These are phyloP conservation scores for Apiotrichum domesticum DNA, from an alignment of 1,284 basidiomycete species.

Conservation along the genomic window DNA sequence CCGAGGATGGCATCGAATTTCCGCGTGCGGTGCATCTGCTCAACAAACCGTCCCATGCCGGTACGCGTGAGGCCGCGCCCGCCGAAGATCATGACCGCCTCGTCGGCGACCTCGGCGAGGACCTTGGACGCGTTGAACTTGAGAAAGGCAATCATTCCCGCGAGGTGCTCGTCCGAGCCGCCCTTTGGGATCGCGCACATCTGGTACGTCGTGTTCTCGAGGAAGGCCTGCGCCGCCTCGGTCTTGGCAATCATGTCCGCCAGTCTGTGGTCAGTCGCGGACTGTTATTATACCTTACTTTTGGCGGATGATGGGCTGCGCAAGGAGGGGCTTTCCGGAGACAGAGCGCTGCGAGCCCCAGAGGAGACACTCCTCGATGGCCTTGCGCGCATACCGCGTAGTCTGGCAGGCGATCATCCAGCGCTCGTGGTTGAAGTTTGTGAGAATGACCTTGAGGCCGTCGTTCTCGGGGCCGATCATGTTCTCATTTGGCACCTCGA, in stretches of 20 bases:
- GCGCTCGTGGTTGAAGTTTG: conserved; percentile 42
- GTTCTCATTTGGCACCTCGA: conserved; percentile 75
- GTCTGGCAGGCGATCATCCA: conserved; percentile 9
- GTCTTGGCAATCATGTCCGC: conserved; percentile 78
- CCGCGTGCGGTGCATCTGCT: conserved; percentile 56
- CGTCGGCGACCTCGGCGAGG: conserved; percentile 49
- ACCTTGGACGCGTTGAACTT: conserved; percentile 56
- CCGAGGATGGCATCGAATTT: conserved; percentile 74
- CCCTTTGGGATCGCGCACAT: conserved; percentile 78
- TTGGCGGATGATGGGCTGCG: conserved; percentile 71
- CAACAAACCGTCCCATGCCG: conserved; percentile 54
- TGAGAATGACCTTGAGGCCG: conserved; percentile 69
- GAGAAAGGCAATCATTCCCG: conserved; percentile 47
- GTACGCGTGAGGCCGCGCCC: conserved; percentile 19
- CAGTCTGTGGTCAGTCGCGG: conserved; percentile 39
- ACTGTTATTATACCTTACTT: conserved; percentile 17
- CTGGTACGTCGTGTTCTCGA: conserved; percentile 83
- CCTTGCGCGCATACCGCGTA: conserved; percentile 13
- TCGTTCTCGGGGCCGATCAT: conserved; percentile 77
- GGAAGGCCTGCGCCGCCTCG: conserved; percentile 78
- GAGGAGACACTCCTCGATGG: conserved; percentile 47
- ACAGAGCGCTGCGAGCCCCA: conserved; percentile 74
- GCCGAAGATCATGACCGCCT: conserved; percentile 50
- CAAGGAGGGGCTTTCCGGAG: conserved; percentile 74
- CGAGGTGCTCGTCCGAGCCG: conserved; percentile 52